Conservation (phyloP, 2,329 filamentous ascomycete species). For the Acephala macrosclerotiorum region DNA sequence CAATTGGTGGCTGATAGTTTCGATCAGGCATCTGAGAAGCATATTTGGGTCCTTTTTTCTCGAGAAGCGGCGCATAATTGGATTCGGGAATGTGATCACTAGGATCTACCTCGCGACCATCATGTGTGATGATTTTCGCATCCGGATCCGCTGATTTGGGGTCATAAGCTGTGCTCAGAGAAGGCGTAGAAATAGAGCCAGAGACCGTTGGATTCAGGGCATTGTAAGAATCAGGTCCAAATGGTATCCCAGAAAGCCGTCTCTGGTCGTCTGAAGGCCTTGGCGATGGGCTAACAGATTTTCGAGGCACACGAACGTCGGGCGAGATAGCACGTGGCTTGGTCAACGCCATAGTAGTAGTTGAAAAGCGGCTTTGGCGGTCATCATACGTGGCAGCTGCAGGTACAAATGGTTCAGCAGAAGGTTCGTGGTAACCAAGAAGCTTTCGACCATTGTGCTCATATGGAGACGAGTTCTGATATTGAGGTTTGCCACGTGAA, state of each 20-base stretch:
- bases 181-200: conserved; percentile 44
- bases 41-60: conserved; percentile 57
- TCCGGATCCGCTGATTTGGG: conserved; percentile 55
- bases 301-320: conserved; percentile 58
- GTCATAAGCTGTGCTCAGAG: conserved; percentile 41
- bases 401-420: conserved; percentile 34
- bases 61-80: conserved; percentile 43
- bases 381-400: conserved; percentile 38
- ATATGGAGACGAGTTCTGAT: conserved; percentile 39
- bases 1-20: conserved; percentile 54
- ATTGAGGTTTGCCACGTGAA: conserved; percentile 47
- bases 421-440: conserved; percentile 38
- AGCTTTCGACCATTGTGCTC: conserved; percentile 36
- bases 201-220: conserved; percentile 66
- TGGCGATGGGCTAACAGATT: conserved; percentile 78
- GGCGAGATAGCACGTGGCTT: conserved; percentile 41
- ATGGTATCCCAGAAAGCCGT: conserved; percentile 69
- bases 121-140: conserved; percentile 77
- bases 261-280: conserved; percentile 54
- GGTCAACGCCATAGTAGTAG: conserved; percentile 42
- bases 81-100: conserved; percentile 78
- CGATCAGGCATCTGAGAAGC: conserved; percentile 45
- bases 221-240: conserved; percentile 79
- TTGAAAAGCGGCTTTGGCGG: conserved; percentile 20
- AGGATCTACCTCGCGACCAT: conserved; percentile 80